Evolutionary conservation across 208 protist species (phyloP).

Genomic region (Paratrypanosoma confusum): DNA sequence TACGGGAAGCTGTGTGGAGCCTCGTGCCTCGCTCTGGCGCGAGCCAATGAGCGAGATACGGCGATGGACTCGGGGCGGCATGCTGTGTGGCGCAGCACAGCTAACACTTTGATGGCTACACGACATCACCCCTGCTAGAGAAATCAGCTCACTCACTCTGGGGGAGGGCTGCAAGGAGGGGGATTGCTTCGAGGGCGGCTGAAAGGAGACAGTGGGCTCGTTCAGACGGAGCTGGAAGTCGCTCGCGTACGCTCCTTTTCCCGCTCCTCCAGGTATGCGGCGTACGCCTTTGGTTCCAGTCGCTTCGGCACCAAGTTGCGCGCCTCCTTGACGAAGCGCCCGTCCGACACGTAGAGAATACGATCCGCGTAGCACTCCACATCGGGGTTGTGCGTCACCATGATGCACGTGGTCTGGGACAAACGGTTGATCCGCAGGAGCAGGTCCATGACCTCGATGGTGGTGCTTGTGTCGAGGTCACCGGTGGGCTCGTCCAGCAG

Average conservation of each 20-base stretch:
- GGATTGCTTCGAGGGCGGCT: no score
- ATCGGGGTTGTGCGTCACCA: constrained; percentile 97
- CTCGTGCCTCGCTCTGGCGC: no score
- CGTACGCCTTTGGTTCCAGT: constrained; percentile 73
- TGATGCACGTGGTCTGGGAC: constrained; percentile 90
- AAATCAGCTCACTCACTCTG: no score
- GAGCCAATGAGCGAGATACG: no score
- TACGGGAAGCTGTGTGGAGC: no score
- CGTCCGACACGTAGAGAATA: constrained; percentile 92
- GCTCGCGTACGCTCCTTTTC: constrained; percentile 18
- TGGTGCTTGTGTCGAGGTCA: constrained; percentile 93
- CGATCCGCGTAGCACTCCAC: constrained; percentile 96
- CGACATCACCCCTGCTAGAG: no score
- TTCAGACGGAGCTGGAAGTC: background rate
- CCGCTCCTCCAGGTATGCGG: constrained; percentile 44
- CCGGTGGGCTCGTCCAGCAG: constrained; percentile 96
- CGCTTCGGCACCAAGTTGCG: constrained; percentile 73
- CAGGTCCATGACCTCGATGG: constrained; percentile 96
- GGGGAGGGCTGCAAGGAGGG: no score
- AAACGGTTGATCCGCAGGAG: constrained; percentile 91
- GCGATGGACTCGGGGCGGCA: no score
- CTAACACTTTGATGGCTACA: no score
- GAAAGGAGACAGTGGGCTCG: no score
- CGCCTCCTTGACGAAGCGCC: constrained; percentile 84
- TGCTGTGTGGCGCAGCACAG: no score